Evolutionary conservation across 768 basidiomycete genomes (phyloP), one percentile per base, ranked within the genome.

Genomic region (Gelatoporia subvermispora): DNA sequence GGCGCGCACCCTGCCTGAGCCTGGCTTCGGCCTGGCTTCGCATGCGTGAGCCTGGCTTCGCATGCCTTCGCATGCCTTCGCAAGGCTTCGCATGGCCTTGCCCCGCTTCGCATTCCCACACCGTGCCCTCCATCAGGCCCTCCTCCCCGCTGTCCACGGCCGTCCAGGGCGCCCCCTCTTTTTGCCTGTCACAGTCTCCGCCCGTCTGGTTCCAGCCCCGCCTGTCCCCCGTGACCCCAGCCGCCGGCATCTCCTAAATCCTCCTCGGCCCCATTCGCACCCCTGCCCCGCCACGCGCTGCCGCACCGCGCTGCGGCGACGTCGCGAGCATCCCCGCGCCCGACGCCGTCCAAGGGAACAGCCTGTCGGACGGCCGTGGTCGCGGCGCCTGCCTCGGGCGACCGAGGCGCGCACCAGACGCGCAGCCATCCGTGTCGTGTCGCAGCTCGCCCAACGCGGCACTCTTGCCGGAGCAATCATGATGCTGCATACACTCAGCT

Each of bases 381-480:
- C 28, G 28, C 28, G 28, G 28, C 28, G 28, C 13, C 28, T 13
- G 7, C 28, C 28, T 13, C 28, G 4, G 16, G 21, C 40, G 28
- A 21, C 35, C 34, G 16, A 42, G 24, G 16, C 25, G 15, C 31
- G 28, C 48, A 21, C 21, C 45, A 39, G 34, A 17, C 21, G 24
- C 16, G n/a, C 41, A 38, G 68, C n/a, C n/a, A 13, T 7, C 13
- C 28, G 13, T 31, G 28, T 31, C 68, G 58, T 74, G 75, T 61
- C 78, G 78, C 61, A n/a, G n/a, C n/a, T n/a, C n/a, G n/a, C n/a
- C n/a, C n/a, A n/a, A n/a, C n/a, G n/a, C n/a, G n/a, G n/a, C n/a
- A n/a, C n/a, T n/a, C n/a, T n/a, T n/a, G n/a, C n/a, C n/a, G n/a
- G n/a, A n/a, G n/a, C n/a, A n/a, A n/a, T n/a, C n/a, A n/a, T n/a